Conservation (phyloP, 441 rosid genomes). For the Theobroma grandiflorum region DNA sequence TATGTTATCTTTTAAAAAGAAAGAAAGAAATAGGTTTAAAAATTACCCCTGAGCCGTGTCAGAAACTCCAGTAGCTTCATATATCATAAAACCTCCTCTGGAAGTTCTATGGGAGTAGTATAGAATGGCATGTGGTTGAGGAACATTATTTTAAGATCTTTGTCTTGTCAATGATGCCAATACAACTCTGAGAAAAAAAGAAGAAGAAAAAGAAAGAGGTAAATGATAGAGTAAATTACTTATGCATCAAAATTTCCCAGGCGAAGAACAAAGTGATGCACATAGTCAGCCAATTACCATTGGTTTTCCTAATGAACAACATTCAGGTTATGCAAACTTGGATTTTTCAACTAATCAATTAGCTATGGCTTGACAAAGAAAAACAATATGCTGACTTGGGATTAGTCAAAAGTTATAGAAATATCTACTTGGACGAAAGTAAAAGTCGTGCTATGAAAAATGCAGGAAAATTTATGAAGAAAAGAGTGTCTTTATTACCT, state of each 20-base stretch:
- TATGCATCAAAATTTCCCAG: not conserved
- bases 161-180: constrained; percentile 62
- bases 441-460: not conserved
- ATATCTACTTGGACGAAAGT: not conserved
- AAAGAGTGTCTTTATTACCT: constrained; percentile 12
- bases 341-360: not conserved
- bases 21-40: not conserved
- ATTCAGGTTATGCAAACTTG: not conserved
- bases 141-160: constrained; percentile 56
- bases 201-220: not conserved
- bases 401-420: not conserved
- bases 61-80: constrained; percentile 68
- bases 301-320: not conserved
- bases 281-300: not conserved
- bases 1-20: not conserved
- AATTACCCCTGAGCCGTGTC: constrained; percentile 63
- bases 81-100: constrained; percentile 55
- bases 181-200: constrained; percentile 45
- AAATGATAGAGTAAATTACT: not conserved
- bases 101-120: constrained; percentile 64
- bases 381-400: not conserved
- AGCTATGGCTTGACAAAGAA: too few species aligned
- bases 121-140: constrained; percentile 61
- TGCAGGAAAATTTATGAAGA: not conserved
- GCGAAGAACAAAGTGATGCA: not conserved